A percentile compares a stretch with the other conserved stretches of the same genome.
Conservation (phyloP, 345 rosid genomes). For the Camelina neglecta region DNA sequence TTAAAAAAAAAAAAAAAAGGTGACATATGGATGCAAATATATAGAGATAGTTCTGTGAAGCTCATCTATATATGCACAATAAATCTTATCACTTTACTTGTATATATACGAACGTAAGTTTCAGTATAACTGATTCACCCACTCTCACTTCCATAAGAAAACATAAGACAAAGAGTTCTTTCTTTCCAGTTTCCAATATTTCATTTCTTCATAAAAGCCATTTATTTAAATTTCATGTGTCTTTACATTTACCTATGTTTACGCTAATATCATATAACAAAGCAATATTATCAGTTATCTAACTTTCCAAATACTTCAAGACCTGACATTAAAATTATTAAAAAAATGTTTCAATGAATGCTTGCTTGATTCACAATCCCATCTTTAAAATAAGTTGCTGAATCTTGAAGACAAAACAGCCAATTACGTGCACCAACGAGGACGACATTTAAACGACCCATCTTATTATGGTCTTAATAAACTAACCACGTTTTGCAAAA, state of each 20-base stretch:
- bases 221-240: neutral
- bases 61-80: neutral
- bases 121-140: neutral
- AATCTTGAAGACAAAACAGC: conserved; percentile 36
- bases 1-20: neutral
- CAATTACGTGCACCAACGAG: conserved; percentile 5
- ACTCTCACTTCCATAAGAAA: neutral
- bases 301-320: neutral
- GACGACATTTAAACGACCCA: conserved; percentile 31
- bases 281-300: neutral
- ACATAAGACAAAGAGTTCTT: neutral
- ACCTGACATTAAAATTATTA: neutral
- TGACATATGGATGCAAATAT: neutral
- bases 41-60: neutral
- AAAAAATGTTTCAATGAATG: neutral
- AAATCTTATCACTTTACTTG: neutral
- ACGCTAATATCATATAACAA: neutral
- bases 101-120: neutral
- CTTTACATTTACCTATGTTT: neutral
- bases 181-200: neutral
- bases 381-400: conserved; percentile 12
- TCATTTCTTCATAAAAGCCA: neutral
- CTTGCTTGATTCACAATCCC: neutral
- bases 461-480: neutral
- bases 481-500: neutral